Conservation (phyloP, 129 eudicot species). For the Artemisia argyi region DNA sequence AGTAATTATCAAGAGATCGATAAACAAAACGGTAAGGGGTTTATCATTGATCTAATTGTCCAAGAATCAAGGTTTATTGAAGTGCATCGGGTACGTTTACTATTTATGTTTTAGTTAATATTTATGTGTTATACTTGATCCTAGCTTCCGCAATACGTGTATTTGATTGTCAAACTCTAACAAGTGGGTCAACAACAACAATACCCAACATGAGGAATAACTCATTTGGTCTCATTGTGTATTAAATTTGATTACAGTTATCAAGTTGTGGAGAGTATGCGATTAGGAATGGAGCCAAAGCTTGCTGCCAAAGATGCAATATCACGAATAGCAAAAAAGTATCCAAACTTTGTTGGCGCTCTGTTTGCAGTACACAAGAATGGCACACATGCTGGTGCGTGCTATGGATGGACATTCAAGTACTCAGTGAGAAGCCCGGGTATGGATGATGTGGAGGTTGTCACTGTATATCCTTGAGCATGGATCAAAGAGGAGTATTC, state of each 20-base stretch:
- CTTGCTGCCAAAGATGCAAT: constrained; percentile 86
- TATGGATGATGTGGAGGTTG: constrained; percentile 68
- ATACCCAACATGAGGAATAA: not conserved
- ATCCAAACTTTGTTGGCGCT: constrained; percentile 83
- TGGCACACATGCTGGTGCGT: constrained; percentile 85
- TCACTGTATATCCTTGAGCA: constrained; percentile 55
- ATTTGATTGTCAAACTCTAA: too few species aligned
- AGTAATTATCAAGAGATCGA: too few species aligned
- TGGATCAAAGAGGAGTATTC: too few species aligned
- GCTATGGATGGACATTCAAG: constrained; percentile 91
- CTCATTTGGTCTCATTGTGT: constrained; percentile 1
- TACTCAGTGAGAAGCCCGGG: constrained; percentile 72
- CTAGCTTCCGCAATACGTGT: too few species aligned
- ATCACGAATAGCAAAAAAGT: constrained; percentile 68
- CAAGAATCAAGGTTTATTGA: too few species aligned
- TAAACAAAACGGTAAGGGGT: too few species aligned
- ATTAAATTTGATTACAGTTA: constrained; percentile 44
- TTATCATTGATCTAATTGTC: too few species aligned
- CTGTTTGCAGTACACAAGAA: constrained; percentile 72
- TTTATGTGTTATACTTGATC: too few species aligned
- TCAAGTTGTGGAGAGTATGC: constrained; percentile 97
- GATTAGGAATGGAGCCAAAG: constrained; percentile 81
- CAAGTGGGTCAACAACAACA: too few species aligned
- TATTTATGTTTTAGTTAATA: too few species aligned
- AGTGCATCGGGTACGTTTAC: too few species aligned